phyloP scores from a whole-genome alignment of 148 eudicot species.

The Rhododendron mucronatum region DNA sequence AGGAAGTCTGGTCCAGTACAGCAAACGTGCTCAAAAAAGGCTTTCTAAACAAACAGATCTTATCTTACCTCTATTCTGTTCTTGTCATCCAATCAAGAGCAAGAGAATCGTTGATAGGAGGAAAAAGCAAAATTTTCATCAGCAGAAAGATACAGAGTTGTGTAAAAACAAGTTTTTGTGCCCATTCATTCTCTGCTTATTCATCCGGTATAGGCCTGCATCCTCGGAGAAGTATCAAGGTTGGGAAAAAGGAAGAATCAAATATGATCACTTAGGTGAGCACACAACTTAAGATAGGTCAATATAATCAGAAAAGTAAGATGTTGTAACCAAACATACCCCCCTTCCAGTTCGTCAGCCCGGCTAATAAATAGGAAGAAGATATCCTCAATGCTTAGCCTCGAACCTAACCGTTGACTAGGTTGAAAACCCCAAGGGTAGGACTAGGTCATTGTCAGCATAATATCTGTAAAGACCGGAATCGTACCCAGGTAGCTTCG shows the following conservation, averaged over 20 bases:
- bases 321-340: slow-evolving; percentile 13
- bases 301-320: not conserved
- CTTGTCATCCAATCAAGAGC: slow-evolving; percentile 8
- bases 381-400: slow-evolving; percentile 28
- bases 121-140: not conserved
- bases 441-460: too few relatives aligned
- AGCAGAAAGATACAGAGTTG: not conserved
- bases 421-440: too few relatives aligned
- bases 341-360: slow-evolving; percentile 25
- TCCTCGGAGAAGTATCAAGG: not conserved
- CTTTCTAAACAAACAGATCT: not conserved
- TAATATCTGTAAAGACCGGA: too few relatives aligned
- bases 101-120: not conserved
- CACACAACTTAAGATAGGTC: not conserved
- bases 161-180: not conserved
- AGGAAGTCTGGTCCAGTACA: not conserved
- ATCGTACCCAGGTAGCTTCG: too few relatives aligned
- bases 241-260: not conserved
- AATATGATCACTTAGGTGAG: not conserved
- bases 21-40: not conserved
- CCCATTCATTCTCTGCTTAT: slow-evolving; percentile 8
- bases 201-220: slow-evolving; percentile 20
- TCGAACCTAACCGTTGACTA: too few relatives aligned
- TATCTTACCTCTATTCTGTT: slow-evolving; percentile 21
- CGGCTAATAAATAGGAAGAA: slow-evolving; percentile 22